Conservation (phyloP, 208 protist genomes). For the Wallacemonas sp. region DNA sequence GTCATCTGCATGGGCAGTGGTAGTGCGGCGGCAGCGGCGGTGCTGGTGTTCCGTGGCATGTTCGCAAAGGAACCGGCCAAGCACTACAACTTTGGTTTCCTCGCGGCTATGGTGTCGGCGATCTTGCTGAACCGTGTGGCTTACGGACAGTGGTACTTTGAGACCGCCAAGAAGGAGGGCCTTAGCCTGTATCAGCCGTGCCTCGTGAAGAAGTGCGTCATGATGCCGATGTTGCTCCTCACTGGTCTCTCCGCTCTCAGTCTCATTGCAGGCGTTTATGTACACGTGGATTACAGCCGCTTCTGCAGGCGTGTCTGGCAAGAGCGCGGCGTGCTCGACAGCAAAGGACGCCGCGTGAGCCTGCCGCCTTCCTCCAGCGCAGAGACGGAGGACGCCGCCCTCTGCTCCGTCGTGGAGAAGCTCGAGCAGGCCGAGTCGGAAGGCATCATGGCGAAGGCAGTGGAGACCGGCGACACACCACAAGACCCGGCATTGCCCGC, state of each 20-base stretch:
- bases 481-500: no score
- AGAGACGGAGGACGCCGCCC: constrained; percentile 17
- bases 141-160: constrained; percentile 46
- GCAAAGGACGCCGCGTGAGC: constrained; percentile 2
- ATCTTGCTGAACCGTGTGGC: constrained; percentile 33
- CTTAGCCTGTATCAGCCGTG: constrained; percentile 22
- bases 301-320: constrained; percentile 15
- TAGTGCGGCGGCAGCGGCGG: constrained; percentile 16
- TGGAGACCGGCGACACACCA: background rate
- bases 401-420: constrained; percentile 3
- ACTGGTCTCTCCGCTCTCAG: constrained; percentile 10
- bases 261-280: constrained; percentile 11
- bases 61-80: constrained; percentile 44
- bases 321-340: constrained; percentile 21
- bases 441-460: background rate
- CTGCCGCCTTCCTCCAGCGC: background rate
- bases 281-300: constrained; percentile 16
- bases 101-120: constrained; percentile 19
- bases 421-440: constrained; percentile 3
- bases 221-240: constrained; percentile 27
- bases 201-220: constrained; percentile 13
- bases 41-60: constrained; percentile 39
- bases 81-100: constrained; percentile 37
- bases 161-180: constrained; percentile 25
- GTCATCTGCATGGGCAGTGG: constrained; percentile 34